A percentile compares a stretch with the other conserved stretches of the same genome.
phyloP scores from a whole-genome alignment of 108 stramenopile genomes.

The Cyclostephanos tholiformis region DNA sequence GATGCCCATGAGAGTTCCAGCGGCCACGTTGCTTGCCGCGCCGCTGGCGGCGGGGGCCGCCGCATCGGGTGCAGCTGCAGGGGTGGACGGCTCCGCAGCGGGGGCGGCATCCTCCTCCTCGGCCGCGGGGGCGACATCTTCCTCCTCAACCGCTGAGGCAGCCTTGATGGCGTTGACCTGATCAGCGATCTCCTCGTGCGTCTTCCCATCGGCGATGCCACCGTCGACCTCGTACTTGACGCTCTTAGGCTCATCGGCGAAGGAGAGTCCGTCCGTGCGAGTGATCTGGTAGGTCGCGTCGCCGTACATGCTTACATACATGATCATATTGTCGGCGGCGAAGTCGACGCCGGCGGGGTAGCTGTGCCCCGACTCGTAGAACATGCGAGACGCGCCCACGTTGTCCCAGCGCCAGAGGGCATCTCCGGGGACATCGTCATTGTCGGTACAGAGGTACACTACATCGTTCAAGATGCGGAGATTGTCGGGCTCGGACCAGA shows the following conservation, averaged over 20 bases:
- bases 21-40: slow-evolving; percentile 1
- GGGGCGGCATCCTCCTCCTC: too few relatives aligned
- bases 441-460: slow-evolving; percentile 20
- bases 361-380: slow-evolving; percentile 21
- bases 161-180: slow-evolving; percentile 7
- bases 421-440: slow-evolving; percentile 9
- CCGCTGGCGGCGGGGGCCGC: slow-evolving; percentile 1
- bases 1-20: slow-evolving; percentile 14
- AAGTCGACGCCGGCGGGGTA: slow-evolving; percentile 26
- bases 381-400: slow-evolving; percentile 22
- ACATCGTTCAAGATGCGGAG: slow-evolving; percentile 13
- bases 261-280: slow-evolving; percentile 18
- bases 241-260: slow-evolving; percentile 14
- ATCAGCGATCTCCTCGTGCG: slow-evolving; percentile 23
- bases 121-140: too few relatives aligned
- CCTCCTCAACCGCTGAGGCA: too few relatives aligned
- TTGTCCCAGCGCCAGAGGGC: slow-evolving; percentile 22
- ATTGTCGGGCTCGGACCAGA: slow-evolving; percentile 17
- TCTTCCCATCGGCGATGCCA: slow-evolving; percentile 22
- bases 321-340: slow-evolving; percentile 13
- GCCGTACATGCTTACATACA: slow-evolving; percentile 19
- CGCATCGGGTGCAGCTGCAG: background rate
- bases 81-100: too few relatives aligned
- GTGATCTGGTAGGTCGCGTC: slow-evolving; percentile 20
- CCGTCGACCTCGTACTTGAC: slow-evolving; percentile 23